Evolutionary conservation across 108 stramenopile genomes (phyloP), one percentile per base, ranked within the genome.

Genomic region (Phaeodactylum tricornutum): DNA sequence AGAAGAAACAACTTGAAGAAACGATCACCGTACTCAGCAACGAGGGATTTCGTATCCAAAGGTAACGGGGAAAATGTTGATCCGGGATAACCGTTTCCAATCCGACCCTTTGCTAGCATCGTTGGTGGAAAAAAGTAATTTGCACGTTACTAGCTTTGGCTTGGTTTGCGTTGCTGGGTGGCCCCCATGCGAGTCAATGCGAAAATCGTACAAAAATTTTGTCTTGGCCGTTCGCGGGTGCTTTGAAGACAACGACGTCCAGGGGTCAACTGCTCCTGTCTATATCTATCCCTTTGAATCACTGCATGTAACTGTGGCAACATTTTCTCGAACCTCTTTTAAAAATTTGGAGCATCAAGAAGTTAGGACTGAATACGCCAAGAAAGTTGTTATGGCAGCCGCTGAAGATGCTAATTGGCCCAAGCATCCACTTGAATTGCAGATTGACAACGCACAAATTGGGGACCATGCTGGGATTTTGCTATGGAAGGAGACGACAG

Each of bases 261-360:
- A 39, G 24, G 34, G 39, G 30, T 6, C 2, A 6, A 12, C 6
- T 7, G 1, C 44, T 17, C 48, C 62, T 0, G 69, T 63, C 12
- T 75, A 69, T 41, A 20, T 67, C 6, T 71, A 75, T 34, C 61
- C 68, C 8, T 22, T 45, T 4, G 4, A 45, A 11, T 32, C 23
- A 30, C 29, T 75, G 9, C 74, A 75, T 55, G 39, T 70, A 8
- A 75, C 74, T 1, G 32, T 71, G 19, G 74, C 74, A 1, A 75
- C 74, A 2, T 54, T 11, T 16, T 15, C 17, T 43, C 41, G 15
- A 11, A 22, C 16, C n/a, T n/a, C n/a, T n/a, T n/a, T n/a, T n/a
- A n/a, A n/a, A n/a, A n/a, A n/a, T n/a, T n/a, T n/a, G n/a, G n/a
- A n/a, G n/a, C n/a, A n/a, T n/a, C n/a, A n/a, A n/a, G n/a, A n/a